Conservation (phyloP, 306 rosid species). For the Vachellia collinsii region DNA sequence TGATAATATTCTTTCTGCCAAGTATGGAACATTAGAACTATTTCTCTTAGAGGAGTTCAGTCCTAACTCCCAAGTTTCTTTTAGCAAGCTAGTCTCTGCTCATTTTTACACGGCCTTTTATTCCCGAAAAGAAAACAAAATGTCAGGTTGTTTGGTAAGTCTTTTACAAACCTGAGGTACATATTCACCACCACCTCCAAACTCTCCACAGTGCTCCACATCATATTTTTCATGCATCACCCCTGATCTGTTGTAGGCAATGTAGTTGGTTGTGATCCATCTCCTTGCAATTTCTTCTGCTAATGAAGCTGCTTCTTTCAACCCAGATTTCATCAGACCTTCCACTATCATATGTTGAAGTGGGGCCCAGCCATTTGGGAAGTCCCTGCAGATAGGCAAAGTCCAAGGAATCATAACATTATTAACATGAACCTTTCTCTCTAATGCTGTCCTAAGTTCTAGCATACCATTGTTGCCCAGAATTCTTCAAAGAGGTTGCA, state of each 20-base stretch:
- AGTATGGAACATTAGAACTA: background rate
- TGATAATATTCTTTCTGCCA: background rate
- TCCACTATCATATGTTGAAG: constrained; percentile 92
- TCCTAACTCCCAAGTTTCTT: too few relatives aligned
- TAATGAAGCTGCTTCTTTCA: constrained; percentile 67
- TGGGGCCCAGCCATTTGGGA: constrained; percentile 98
- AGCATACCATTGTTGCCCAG: constrained; percentile 82
- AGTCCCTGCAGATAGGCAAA: constrained; percentile 62
- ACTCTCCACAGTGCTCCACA: constrained; percentile 70
- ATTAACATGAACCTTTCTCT: background rate
- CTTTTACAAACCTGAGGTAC: constrained; percentile 70
- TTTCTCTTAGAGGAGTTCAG: too few relatives aligned
- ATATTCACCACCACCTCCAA: constrained; percentile 92
- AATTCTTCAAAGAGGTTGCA: constrained; percentile 72
- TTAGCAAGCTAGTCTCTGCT: too few relatives aligned
- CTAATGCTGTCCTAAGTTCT: background rate
- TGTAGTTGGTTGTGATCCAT: constrained; percentile 87
- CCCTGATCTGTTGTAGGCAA: constrained; percentile 68
- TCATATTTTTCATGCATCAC: constrained; percentile 83
- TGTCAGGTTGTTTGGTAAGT: background rate
- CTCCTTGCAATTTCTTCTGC: constrained; percentile 75
- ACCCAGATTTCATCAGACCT: constrained; percentile 73
- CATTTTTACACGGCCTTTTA: too few relatives aligned
- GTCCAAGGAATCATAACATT: background rate
- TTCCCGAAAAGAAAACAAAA: background rate